phyloP scores from a whole-genome alignment of 331 rosid genomes.

The Quercus tomentella region DNA sequence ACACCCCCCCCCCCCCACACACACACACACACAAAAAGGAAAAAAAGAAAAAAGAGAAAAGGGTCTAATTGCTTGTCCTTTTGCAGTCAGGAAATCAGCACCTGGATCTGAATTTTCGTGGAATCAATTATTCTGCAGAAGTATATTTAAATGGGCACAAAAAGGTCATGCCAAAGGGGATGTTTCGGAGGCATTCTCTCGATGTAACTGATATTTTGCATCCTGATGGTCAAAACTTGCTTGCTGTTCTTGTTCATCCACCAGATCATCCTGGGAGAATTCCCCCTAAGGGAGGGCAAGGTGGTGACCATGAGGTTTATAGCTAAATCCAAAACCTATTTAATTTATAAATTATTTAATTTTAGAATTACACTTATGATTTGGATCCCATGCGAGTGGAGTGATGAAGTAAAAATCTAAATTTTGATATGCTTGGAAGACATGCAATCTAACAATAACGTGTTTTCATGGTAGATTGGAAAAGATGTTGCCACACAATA shows the following conservation, averaged over 20 bases:
- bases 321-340: background rate
- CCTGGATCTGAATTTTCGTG: constrained; percentile 87
- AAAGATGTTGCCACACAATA: constrained; percentile 92
- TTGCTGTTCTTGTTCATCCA: constrained; percentile 94
- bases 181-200: constrained; percentile 87
- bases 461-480: constrained; percentile 62
- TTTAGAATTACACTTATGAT: background rate
- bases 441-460: constrained; percentile 8
- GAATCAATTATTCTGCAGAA: constrained; percentile 82
- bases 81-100: constrained; percentile 63
- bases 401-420: background rate
- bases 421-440: no score
- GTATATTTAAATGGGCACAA: constrained; percentile 78
- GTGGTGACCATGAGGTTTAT: constrained; percentile 93
- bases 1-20: accelerated
- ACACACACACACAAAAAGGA: no score
- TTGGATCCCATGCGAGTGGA: background rate
- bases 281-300: constrained; percentile 84
- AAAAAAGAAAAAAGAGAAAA: background rate
- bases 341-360: background rate
- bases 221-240: constrained; percentile 64
- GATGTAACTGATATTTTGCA: constrained; percentile 76
- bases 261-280: constrained; percentile 94
- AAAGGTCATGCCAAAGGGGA: constrained; percentile 68
- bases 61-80: constrained; percentile 9